Base-by-base conservation (phyloP, 345 rosid genomes). In the Angophora floribunda region DNA sequence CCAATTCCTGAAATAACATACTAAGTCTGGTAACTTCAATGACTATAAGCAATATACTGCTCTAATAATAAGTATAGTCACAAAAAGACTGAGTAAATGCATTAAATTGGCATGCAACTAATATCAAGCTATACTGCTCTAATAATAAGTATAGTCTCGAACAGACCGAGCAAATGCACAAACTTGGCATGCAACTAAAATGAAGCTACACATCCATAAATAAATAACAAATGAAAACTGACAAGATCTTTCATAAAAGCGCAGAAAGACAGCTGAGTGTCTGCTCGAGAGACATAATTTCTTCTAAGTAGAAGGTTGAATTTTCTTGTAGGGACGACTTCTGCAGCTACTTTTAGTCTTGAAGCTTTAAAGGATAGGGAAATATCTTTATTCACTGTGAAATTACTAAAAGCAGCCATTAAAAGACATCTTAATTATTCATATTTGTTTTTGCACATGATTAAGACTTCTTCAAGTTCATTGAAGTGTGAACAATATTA, bases 1-100 rank as follows among this genome's bases (percentile, higher is more conserved):
- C 98, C 99, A 86, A 95, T 90, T 86, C 98, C 99, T 96, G 92
- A 36, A 41, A 75, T 44, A 63, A 57, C 45, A 59, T 3, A 59
- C 45, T 26, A 41, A 47, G 36, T 59, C 87, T 45, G 36, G 36
- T 55, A 61, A 75, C 84, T 75, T 49, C 49, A 75, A n/a, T 16
- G 32, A 70, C 45, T 32, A 70, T 32, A 17, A 16, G 45, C 80
- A 70, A 32, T 21, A 75, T 41, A 41, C 84, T 75, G 84, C 84
- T 75, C 84, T 41, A 19, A 41, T 19, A 36, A 75, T 75, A 75
- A 75, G 84, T 41, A 75, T 75, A 41, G 28, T 75, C 82, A 9
- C 15, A 13, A 75, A 36, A 13, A 75, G 84, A 75, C 84, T 11
- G 28, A 75, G 8, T 28, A 41, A 75, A 75, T 75, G 84, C 7